Evolutionary conservation across 345 rosid species (phyloP), one percentile per base, ranked within the genome.

Genomic region (Microthlaspi erraticum): DNA sequence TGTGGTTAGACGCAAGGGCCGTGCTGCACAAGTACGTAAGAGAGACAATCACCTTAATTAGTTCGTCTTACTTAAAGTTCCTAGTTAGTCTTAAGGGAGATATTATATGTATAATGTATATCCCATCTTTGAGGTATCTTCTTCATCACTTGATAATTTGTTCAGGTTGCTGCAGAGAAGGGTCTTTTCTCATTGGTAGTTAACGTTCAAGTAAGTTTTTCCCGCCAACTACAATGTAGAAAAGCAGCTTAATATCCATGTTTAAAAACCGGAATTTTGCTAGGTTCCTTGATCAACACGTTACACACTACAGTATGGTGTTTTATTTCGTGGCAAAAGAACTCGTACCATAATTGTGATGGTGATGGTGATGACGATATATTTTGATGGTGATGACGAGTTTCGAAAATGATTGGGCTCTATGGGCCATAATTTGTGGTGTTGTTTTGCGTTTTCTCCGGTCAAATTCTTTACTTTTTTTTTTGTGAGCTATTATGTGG

Each of bases 361-460:
- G 93, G 97, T 78, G 90, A n/a, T n/a, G n/a, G n/a, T n/a, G n/a
- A n/a, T n/a, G n/a, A n/a, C n/a, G n/a, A n/a, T n/a, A n/a, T n/a
- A n/a, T n/a, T n/a, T 95, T 63, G 93, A 92, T 70, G 99, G 99
- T 54, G 99, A 95, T 59, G 99, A 95, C 73, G 99, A 92, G 73
- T 95, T 95, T 72, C 87, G 97, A n/a, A n/a, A n/a, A n/a, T n/a
- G n/a, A n/a, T n/a, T n/a, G n/a, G n/a, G n/a, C n/a, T n/a, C n/a
- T n/a, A n/a, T n/a, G n/a, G n/a, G n/a, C n/a, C n/a, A n/a, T n/a
- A n/a, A n/a, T n/a, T n/a, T n/a, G n/a, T n/a, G n/a, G n/a, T n/a
- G n/a, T n/a, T n/a, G n/a, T n/a, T n/a, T n/a, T n/a, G n/a, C n/a
- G n/a, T n/a, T n/a, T n/a, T n/a, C n/a, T n/a, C n/a, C n/a, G n/a